A percentile compares a stretch with the other conserved stretches of the same genome.
Evolutionary conservation across 495 filamentous ascomycete genomes (phyloP).

Genomic region (Tetracladium marchalianum): DNA sequence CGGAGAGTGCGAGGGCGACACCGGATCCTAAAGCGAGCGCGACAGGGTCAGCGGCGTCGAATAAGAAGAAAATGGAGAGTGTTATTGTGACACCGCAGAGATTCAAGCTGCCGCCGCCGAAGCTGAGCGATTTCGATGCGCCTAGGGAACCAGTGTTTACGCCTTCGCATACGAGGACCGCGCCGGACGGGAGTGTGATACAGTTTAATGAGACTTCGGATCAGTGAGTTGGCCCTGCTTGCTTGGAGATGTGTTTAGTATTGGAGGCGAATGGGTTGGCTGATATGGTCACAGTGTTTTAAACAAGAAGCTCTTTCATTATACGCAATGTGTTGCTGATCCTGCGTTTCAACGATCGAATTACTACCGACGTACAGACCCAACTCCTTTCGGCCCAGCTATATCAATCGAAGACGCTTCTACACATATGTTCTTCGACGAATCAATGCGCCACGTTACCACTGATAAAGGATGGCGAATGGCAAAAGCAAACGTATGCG

Average conservation of each 20-base stretch:
- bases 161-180: conserved; percentile 34
- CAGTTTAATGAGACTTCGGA: conserved; percentile 54
- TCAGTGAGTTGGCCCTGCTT: conserved; percentile 37
- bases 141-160: conserved; percentile 44
- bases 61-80: conserved; percentile 31
- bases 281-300: conserved; percentile 45
- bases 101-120: conserved; percentile 49
- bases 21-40: conserved; percentile 32
- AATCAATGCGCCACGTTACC: conserved; percentile 49
- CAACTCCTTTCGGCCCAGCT: conserved; percentile 66
- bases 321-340: conserved; percentile 85
- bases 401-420: conserved; percentile 90
- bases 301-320: conserved; percentile 87
- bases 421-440: conserved; percentile 60
- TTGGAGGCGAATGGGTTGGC: too few relatives aligned
- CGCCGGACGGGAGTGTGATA: conserved; percentile 33
- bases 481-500: conserved; percentile 81
- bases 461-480: conserved; percentile 76
- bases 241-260: background rate
- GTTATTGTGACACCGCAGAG: conserved; percentile 37
- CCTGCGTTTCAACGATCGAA: conserved; percentile 75
- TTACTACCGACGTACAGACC: conserved; percentile 83
- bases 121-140: conserved; percentile 47
- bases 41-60: conserved; percentile 22
- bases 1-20: conserved; percentile 35